Base-by-base conservation (phyloP, 1,284 basidiomycete genomes). In the Pseudozyma pruni region DNA sequence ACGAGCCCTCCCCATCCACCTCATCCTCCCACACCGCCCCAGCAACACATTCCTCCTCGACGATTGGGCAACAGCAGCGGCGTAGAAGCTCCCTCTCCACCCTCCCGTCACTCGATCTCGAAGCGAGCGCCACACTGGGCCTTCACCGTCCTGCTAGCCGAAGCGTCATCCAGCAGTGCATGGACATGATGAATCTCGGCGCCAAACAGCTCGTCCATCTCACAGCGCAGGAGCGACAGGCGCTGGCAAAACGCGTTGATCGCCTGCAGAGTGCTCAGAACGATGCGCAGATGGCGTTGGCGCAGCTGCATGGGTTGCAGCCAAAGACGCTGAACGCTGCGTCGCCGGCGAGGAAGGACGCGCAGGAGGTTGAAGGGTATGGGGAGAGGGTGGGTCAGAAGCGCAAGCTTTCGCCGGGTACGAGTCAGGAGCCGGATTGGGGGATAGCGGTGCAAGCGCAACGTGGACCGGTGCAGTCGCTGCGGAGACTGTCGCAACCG, bases 181-280 rank as follows among this genome's bases (percentile, higher is more conserved):
- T 67, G 63, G 47, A 62, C n/a, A 72, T 72, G 69, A 54, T 72
- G 57, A 51, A 51, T 13, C 23, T 72, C 8, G 55, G 54, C 17
- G 35, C 11, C n/a, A 67, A 52, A 20, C 11, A 27, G n/a, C 38
- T 72, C n/a, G 63, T 63, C 7, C 34, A 31, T 0, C 25, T 72
- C 17, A 37, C 47, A 0, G 16, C 20, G 2, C 50, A 51, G 2
- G 58, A 72, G 39, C 35, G 25, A 22, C 43, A 27, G 2, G 54
- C 63, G 25, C 43, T 72, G 7, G 42, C 50, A 4, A 72, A 58
- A 25, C 47, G 63, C 11, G 58, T 72, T 2, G 46, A 25, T 0
- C 40, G 59, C 9, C 29, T 72, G 17, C 69, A 72, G 41, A 59
- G 34, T 7, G 69, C 69, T 8, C 69, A 72, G 22, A 67, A 57